Evolutionary conservation across 331 rosid genomes (phyloP), one percentile per base, ranked within the genome.

Genomic region (Telfairia occidentalis): DNA sequence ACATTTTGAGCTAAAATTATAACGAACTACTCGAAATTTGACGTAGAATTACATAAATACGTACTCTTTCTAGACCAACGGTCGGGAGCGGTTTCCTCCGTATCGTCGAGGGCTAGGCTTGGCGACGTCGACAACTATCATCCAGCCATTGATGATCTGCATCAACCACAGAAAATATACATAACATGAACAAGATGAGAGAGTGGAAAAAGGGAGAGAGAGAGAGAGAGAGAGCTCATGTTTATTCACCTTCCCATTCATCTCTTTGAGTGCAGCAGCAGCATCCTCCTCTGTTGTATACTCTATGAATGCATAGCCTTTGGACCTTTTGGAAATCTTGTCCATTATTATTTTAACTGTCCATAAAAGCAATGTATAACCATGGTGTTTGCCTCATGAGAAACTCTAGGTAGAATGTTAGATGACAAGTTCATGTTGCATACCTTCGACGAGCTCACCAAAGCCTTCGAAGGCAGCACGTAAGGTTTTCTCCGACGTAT

Each of bases 241-340:
- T 75, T 57, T 63, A 16, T 76, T 81, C 76, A 83, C 97, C 93
- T 92, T 89, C 80, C 94, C 98, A 81, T 92, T 92, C 98, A 92
- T 92, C 86, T 90, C 98, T 79, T 83, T 87, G 53, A 87, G 85
- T 16, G 98, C 97, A 48, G 86, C 89, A 73, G 84, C 64, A 38
- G 98, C 98, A 74, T 96, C 92, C 80, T 89, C 96, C 83, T 84
- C 90, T 1, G 97, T 89, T 35, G 94, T 77, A 82, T 90, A 92
- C 80, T 89, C 98, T 73, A 92, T 48, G 74, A 90, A 92, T 43
- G 98, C 98, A 85, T 90, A 92, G 38, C 97, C 97, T 77, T 92
- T 92, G 84, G 98, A 92, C 83, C 97, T 89, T 83, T 87, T 90
- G 26, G 98, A 92, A 80, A 92, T 92, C 81, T 92, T 90, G 86